phyloP scores from a whole-genome alignment of 345 rosid species.

The Eucalyptus melliodora region DNA sequence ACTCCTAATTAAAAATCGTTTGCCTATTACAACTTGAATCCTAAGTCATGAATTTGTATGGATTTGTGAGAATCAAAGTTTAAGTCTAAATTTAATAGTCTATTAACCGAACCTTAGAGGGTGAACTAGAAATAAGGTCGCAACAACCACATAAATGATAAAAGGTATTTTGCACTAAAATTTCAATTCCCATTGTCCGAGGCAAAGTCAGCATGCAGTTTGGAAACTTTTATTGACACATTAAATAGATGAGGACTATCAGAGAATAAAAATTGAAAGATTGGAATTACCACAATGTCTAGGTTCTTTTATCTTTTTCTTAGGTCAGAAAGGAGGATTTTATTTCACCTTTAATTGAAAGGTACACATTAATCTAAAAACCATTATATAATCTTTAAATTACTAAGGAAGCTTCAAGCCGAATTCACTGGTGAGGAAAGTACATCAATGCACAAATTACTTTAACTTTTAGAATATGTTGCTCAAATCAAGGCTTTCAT shows the following conservation, averaged over 20 bases:
- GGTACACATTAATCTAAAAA: not conserved
- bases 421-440: not conserved
- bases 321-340: not conserved
- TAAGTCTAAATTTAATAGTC: too few species aligned
- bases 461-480: not conserved
- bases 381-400: not conserved
- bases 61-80: not conserved
- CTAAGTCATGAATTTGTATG: rapidly evolving
- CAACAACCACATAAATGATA: not conserved
- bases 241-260: not conserved
- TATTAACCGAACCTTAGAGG: not conserved
- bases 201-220: not conserved
- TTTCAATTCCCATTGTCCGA: not conserved
- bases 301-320: not conserved
- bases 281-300: not conserved
- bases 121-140: too few species aligned
- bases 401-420: not conserved
- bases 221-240: not conserved
- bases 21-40: too few species aligned
- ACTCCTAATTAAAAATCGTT: too few species aligned
- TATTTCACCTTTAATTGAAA: not conserved
- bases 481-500: not conserved
- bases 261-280: not conserved
- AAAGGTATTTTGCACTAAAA: not conserved
- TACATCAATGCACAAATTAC: not conserved